A percentile compares a stretch with the other conserved stretches of the same genome.
Conservation (phyloP, 352 stramenopile genomes). For the Pythium oligandrum region DNA sequence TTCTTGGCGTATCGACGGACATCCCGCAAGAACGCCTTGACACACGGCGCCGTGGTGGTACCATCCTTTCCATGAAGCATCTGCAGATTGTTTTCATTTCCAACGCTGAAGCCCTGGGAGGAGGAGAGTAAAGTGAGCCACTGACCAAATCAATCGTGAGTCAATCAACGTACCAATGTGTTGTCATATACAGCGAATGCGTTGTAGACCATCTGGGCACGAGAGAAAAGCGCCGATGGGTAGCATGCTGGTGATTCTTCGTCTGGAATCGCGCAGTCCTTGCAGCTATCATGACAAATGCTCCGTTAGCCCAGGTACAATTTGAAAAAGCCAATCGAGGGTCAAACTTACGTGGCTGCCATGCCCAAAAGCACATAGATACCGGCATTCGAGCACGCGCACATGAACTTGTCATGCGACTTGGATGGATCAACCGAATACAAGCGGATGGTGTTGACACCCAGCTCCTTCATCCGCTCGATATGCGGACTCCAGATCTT, state of each 20-base stretch:
- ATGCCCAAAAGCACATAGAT: slow-evolving; percentile 77
- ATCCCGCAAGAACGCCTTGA: slow-evolving; percentile 64
- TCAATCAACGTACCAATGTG: slow-evolving; percentile 26
- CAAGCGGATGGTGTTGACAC: slow-evolving; percentile 61
- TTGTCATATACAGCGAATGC: slow-evolving; percentile 74
- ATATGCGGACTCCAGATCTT: slow-evolving; percentile 48
- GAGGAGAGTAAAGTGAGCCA: not conserved
- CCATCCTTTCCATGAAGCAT: slow-evolving; percentile 22
- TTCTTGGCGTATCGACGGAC: slow-evolving; percentile 39
- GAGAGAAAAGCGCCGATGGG: slow-evolving; percentile 40
- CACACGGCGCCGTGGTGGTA: slow-evolving; percentile 37
- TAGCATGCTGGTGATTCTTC: slow-evolving; percentile 42
- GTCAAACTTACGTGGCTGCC: slow-evolving; percentile 35
- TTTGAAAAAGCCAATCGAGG: not conserved
- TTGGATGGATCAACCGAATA: slow-evolving; percentile 60
- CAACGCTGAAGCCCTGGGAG: slow-evolving; percentile 13
- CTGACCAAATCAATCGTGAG: not conserved
- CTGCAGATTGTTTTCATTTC: slow-evolving; percentile 54
- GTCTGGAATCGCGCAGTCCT: slow-evolving; percentile 47
- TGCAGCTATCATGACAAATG: slow-evolving; percentile 27
- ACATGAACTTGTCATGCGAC: slow-evolving; percentile 79
- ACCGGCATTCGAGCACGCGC: slow-evolving; percentile 45
- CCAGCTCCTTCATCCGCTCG: slow-evolving; percentile 43
- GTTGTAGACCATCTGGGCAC: slow-evolving; percentile 65
- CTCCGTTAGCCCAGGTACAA: too few relatives aligned